A percentile compares a stretch with the other conserved stretches of the same genome.
Conservation (phyloP, 805 yeast species). For the Sugiyamaella valdiviana region DNA sequence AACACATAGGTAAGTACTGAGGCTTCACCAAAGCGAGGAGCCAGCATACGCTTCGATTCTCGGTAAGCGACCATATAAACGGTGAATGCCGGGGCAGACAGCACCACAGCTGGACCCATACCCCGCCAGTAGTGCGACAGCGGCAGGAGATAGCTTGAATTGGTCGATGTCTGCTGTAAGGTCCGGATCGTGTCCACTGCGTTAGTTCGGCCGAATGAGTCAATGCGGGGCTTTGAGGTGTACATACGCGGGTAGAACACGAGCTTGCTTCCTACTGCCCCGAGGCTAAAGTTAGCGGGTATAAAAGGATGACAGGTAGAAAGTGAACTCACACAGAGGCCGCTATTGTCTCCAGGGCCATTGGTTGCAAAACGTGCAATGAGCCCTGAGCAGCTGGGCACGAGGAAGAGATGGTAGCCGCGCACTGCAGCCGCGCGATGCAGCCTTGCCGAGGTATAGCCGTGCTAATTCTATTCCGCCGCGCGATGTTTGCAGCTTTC, state of each 20-base stretch:
- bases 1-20: slow-evolving; percentile 32
- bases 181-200: slow-evolving; percentile 38
- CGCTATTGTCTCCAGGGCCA: slow-evolving; percentile 35
- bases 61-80: slow-evolving; percentile 38
- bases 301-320: background rate
- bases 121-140: slow-evolving; percentile 37
- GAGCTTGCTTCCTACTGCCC: slow-evolving; percentile 34
- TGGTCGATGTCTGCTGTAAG: slow-evolving; percentile 37
- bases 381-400: background rate
- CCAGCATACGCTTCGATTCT: slow-evolving; percentile 33
- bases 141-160: slow-evolving; percentile 33
- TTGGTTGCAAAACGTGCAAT: slow-evolving; percentile 11
- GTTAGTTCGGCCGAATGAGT: slow-evolving; percentile 1
- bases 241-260: slow-evolving; percentile 34
- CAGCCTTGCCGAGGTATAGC: too few relatives aligned
- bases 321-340: slow-evolving; percentile 35
- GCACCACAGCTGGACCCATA: slow-evolving; percentile 33
- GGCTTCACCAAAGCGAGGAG: slow-evolving; percentile 33
- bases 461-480: too few relatives aligned
- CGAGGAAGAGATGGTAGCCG: background rate
- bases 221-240: background rate
- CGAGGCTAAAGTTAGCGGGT: slow-evolving; percentile 21
- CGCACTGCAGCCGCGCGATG: background rate
- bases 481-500: too few relatives aligned
- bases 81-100: slow-evolving; percentile 39